Base-by-base conservation (phyloP, 2,329 filamentous ascomycete genomes). In the Clarireedia paspali region DNA sequence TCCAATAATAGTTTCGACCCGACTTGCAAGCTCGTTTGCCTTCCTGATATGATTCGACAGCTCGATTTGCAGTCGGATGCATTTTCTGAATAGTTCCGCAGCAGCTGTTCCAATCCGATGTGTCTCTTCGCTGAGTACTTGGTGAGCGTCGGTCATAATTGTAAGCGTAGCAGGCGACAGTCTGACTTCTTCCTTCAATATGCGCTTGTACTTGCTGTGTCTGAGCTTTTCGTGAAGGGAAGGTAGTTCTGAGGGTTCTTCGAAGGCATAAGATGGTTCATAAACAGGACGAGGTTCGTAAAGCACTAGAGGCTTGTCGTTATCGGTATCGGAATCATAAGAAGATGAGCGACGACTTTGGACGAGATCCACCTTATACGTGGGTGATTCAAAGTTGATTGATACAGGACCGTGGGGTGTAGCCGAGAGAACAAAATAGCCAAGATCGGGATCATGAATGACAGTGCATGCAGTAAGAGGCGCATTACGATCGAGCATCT, bases 101-200 rank as follows among this genome's bases (percentile, higher is more conserved):
- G 85, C 87, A 1, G 85, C 87, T 45, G 80, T 73, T 15, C 87
- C 86, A 10, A 91, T 76, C 10, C 76, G 77, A 62, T 86, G 77
- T 0, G 86, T 89, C 69, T 91, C 87, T 9, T 80, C 78, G 59
- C 83, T 83, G 5, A 91, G 75, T 5, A 88, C 74, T 66, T 86
- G 83, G 68, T 92, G 88, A 0, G 83, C 83, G 57, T 88, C 83
- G 27, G 85, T 87, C 62, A 92, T 80, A 39, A 89, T 76, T 60
- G 84, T 80, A 17, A 91, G 75, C 2, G 86, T 88, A 23, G 86
- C 80, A 12, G 86, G 82, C 23, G 84, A 88, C 23, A 91, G 77
- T 57, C 82, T 79, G 53, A 91, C 76, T 65, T 88, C 82, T 59
- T 88, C 84, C 56, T 80, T 82, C 49, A 89, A 72, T 26, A 83